These are phyloP conservation scores for Powellomyces hirtus DNA, from an alignment of 192 early-diverging fungal species.

Conservation along the genomic window DNA sequence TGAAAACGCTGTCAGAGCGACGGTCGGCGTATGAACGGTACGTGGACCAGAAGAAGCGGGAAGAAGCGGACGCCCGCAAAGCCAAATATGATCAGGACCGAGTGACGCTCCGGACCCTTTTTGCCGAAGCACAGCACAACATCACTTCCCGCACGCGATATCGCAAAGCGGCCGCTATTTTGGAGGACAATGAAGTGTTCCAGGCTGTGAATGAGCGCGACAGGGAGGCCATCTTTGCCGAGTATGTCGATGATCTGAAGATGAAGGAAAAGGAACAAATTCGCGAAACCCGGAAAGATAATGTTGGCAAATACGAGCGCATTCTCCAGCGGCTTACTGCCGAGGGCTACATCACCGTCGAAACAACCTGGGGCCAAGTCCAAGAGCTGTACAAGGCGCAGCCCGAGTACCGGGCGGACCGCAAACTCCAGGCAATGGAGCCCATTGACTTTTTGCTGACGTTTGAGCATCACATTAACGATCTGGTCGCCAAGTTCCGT, in stretches of 20 bases:
- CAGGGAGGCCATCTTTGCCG: conserved; percentile 65
- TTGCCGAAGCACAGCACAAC: conserved; percentile 42
- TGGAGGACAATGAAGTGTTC: conserved; percentile 65
- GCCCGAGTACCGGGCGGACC: conserved; percentile 50
- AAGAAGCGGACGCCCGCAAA: conserved; percentile 55
- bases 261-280: conserved; percentile 69
- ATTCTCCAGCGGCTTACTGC: conserved; percentile 52
- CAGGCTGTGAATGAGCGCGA: conserved; percentile 59
- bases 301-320: conserved; percentile 58
- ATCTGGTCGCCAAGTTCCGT: conserved; percentile 58
- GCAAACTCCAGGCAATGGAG: conserved; percentile 66
- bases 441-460: conserved; percentile 77
- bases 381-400: conserved; percentile 51
- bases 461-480: conserved; percentile 77
- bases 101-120: conserved; percentile 52
- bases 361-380: conserved; percentile 57
- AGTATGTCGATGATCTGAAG: conserved; percentile 66
- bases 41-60: conserved; percentile 55
- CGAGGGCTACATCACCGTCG: conserved; percentile 46
- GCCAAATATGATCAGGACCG: conserved; percentile 50
- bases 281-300: conserved; percentile 55
- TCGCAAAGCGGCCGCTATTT: conserved; percentile 48
- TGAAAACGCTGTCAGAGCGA: conserved; percentile 78
- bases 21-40: conserved; percentile 79
- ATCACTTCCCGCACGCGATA: conserved; percentile 59